Evolutionary conservation across 2,329 filamentous ascomycete genomes (phyloP).

Genomic region (Madurella fahalii): DNA sequence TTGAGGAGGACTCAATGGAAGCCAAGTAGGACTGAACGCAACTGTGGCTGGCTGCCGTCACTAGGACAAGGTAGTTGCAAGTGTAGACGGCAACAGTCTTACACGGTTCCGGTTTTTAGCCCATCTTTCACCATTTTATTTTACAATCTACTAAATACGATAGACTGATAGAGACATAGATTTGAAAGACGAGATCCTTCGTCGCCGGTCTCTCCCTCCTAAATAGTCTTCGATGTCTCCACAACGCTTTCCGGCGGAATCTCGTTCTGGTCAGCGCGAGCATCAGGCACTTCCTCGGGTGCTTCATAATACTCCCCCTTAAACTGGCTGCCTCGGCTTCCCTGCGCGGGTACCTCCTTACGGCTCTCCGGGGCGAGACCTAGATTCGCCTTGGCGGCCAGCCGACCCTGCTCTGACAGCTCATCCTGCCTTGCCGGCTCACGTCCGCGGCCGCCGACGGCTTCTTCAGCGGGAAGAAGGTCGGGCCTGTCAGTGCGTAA

Average conservation of each 20-base stretch:
- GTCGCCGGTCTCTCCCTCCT: background rate
- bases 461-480: constrained; percentile 18
- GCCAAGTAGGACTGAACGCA: background rate
- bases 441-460: constrained; percentile 20
- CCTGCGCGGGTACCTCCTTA: constrained; percentile 26
- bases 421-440: constrained; percentile 22
- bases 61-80: too few species aligned
- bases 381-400: constrained; percentile 38
- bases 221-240: constrained; percentile 26
- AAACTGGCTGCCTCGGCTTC: constrained; percentile 34
- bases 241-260: constrained; percentile 40
- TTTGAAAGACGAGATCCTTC: background rate
- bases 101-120: background rate
- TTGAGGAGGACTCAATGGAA: constrained; percentile 5
- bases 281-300: constrained; percentile 40
- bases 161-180: constrained; percentile 1
- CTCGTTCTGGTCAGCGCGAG: constrained; percentile 39
- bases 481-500: constrained; percentile 5
- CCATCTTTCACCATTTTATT: background rate
- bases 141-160: background rate
- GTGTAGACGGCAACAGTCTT: too few species aligned
- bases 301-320: constrained; percentile 40
- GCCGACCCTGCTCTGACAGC: constrained; percentile 34
- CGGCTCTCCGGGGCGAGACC: constrained; percentile 30
- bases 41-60: background rate